Evolutionary conservation across 495 filamentous ascomycete genomes (phyloP), one percentile per base, ranked within the genome.

Genomic region (Neurospora terricola): DNA sequence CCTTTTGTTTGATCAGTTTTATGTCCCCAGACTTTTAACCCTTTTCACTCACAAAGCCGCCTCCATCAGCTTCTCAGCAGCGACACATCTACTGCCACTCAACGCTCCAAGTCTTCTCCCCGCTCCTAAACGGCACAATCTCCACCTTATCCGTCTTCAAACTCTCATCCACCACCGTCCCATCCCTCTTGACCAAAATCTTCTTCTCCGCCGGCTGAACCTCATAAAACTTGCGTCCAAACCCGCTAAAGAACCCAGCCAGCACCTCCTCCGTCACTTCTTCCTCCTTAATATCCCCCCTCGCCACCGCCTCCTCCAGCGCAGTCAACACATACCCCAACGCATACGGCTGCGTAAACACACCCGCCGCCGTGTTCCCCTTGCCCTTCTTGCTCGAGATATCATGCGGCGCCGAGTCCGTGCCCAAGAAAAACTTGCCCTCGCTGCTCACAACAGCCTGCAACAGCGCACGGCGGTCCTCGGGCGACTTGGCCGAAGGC

Each of bases 341-440:
- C n/a, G 89, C 90, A 77, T 90, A 93, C n/a, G 92, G 91, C 80
- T 97, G 94, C 9, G 94, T 97, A 83, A 96, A 97, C 8, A 95
- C 91, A 34, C 95, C 94, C 5, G 92, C 93, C 6, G 93, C 92
- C n/a, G 83, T 82, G 87, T 91, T 72, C 43, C 86, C 88, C n/a
- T 80, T 82, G 38, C 86, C 89, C 72, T 89, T 87, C 84, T 97
- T 97, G 69, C 91, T 88, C 16, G 81, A 79, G 16, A 90, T 87
- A 10, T 91, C 90, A 82, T 98, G 94, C 30, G 95, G 74, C 69
- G 74, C 73, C 76, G 71, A 76, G 68, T 77, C 77, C 12, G 77
- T 79, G 36, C 76, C 76, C 37, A 97, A 88, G 86, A 97, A 97
- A 84, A 97, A 97, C 78, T 94, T 94, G 4, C 88, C 85, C 74